Conservation (phyloP, 78 protist genomes). For the Emiliania huxleyi region DNA sequence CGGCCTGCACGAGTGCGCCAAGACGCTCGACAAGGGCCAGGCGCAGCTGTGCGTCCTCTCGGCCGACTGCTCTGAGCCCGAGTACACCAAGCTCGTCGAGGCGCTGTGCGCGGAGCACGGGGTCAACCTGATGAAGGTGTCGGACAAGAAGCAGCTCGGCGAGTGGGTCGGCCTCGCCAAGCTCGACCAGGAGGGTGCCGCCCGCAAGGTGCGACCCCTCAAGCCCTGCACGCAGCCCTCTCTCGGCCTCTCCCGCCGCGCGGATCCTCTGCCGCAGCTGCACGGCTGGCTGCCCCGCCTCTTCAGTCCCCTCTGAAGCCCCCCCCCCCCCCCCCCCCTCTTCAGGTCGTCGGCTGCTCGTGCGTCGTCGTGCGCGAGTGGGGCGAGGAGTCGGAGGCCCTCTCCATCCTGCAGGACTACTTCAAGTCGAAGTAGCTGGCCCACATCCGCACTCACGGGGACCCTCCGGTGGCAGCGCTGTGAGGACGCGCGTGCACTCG, state of each 20-base stretch:
- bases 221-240: too few species aligned
- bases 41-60: conserved; percentile 91
- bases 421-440: conserved; percentile 58
- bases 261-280: too few species aligned
- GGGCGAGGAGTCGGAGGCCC: conserved; percentile 78
- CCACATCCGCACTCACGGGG: too few species aligned
- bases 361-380: conserved; percentile 78
- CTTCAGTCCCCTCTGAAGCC: too few species aligned
- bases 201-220: too few species aligned
- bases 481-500: too few species aligned
- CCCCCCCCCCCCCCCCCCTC: too few species aligned
- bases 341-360: conserved; percentile 87
- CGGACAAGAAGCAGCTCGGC: conserved; percentile 86
- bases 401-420: conserved; percentile 71
- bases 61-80: conserved; percentile 78
- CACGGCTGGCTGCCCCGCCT: too few species aligned
- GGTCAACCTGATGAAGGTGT: conserved; percentile 80
- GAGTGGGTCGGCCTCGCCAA: conserved; percentile 96
- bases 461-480: too few species aligned
- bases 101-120: conserved; percentile 88
- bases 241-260: too few species aligned
- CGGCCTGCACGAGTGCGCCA: conserved; percentile 91
- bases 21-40: conserved; percentile 77
- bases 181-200: conserved; percentile 89
- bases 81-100: conserved; percentile 83